Percentiles rank a stretch among this genome's conserved stretches.
These are phyloP conservation scores for Paraleonurus japonicus DNA, from an alignment of 257 asterid genomes.

Conservation along the genomic window DNA sequence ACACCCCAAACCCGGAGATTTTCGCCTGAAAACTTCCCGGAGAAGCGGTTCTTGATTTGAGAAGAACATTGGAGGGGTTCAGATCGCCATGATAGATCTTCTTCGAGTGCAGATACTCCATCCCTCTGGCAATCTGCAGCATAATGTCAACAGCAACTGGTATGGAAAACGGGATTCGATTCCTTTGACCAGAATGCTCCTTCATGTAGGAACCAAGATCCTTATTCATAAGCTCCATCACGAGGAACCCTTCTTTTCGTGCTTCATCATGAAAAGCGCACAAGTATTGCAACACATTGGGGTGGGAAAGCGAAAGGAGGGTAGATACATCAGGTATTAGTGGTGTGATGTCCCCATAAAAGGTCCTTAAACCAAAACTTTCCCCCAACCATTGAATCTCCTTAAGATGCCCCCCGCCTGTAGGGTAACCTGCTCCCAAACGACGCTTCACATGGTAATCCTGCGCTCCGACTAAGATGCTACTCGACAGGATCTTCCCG, in stretches of 20 bases:
- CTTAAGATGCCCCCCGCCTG: constrained; percentile 60
- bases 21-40: constrained; percentile 58
- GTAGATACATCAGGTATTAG: constrained; percentile 45
- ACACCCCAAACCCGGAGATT: constrained; percentile 58
- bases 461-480: constrained; percentile 44
- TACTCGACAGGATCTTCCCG: constrained; percentile 42
- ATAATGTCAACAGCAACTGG: constrained; percentile 74
- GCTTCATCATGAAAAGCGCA: constrained; percentile 80
- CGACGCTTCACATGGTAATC: constrained; percentile 70
- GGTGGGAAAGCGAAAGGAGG: constrained; percentile 65
- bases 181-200: constrained; percentile 59
- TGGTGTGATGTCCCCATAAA: constrained; percentile 60
- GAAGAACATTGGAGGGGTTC: constrained; percentile 71
- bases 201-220: constrained; percentile 54
- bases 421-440: constrained; percentile 41
- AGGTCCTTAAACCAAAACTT: constrained; percentile 61
- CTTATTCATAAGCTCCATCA: constrained; percentile 83
- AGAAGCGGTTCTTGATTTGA: constrained; percentile 50
- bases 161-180: constrained; percentile 52
- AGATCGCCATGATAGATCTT: constrained; percentile 69
- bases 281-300: constrained; percentile 60
- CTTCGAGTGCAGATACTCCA: constrained; percentile 81
- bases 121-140: constrained; percentile 86
- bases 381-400: constrained; percentile 96
- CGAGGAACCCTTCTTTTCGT: constrained; percentile 73